These are phyloP conservation scores for Alternaria novae-zelandiae DNA, from an alignment of 2,329 filamentous ascomycete species.

Conservation along the genomic window DNA sequence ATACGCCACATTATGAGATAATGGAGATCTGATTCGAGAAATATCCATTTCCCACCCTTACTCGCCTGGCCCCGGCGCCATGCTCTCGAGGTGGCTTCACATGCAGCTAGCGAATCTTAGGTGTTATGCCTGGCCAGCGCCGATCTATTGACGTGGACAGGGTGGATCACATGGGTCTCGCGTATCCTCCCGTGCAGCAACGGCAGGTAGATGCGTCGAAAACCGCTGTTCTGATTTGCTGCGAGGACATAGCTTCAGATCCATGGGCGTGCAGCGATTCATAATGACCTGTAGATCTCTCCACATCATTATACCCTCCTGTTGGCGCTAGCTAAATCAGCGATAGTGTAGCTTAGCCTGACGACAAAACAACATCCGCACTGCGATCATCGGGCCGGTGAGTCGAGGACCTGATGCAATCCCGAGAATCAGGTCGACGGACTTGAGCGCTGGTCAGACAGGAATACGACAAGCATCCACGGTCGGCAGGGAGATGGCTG, in stretches of 20 bases:
- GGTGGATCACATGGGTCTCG: conserved; percentile 35
- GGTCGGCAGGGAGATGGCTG: conserved; percentile 9
- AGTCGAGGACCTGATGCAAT: conserved; percentile 4
- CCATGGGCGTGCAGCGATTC: conserved; percentile 20
- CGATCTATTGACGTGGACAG: conserved; percentile 28
- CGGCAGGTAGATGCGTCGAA: conserved; percentile 19
- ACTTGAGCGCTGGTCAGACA: conserved; percentile 29
- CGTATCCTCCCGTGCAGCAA: conserved; percentile 32
- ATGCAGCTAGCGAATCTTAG: conserved; percentile 27
- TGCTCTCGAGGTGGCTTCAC: conserved; percentile 20
- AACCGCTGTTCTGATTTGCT: conserved; percentile 31
- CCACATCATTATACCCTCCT: conserved; percentile 6
- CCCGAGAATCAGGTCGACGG: conserved; percentile 27
- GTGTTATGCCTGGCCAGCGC: conserved; percentile 24
- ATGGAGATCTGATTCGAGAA: conserved; percentile 15
- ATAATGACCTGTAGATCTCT: conserved; percentile 22
- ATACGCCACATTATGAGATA: conserved; percentile 25
- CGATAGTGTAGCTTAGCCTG: conserved; percentile 7
- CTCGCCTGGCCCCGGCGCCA: conserved; percentile 30
- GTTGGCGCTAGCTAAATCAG: conserved; percentile 14
- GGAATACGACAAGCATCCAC: conserved; percentile 3
- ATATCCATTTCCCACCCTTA: conserved; percentile 17
- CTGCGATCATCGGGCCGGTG: conserved; percentile 11
- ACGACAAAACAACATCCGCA: conserved; percentile 18
- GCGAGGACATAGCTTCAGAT: conserved; percentile 17